phyloP scores from a whole-genome alignment of 2,329 filamentous ascomycete genomes.

The Plenodomus tracheiphilus region DNA sequence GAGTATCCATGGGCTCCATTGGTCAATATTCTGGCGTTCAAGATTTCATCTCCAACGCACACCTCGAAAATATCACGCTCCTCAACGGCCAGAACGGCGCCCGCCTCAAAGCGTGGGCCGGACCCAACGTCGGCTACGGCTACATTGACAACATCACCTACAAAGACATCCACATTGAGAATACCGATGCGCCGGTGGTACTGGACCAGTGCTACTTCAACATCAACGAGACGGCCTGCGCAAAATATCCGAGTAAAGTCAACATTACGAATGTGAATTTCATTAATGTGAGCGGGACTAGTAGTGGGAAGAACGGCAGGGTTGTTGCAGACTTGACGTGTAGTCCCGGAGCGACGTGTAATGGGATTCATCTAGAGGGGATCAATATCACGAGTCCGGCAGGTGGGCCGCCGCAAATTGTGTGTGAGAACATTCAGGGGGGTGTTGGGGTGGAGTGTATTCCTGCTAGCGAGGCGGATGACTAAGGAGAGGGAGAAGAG shows the following conservation, averaged over 20 bases:
- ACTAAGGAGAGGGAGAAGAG: slow-evolving; percentile 7
- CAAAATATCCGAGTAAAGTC: slow-evolving; percentile 58
- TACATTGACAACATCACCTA: slow-evolving; percentile 66
- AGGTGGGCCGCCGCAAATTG: slow-evolving; percentile 45
- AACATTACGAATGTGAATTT: slow-evolving; percentile 64
- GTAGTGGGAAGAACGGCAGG: slow-evolving; percentile 59
- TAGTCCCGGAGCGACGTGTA: slow-evolving; percentile 61
- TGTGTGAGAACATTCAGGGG: slow-evolving; percentile 55
- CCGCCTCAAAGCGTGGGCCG: slow-evolving; percentile 65
- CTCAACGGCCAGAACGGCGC: slow-evolving; percentile 59
- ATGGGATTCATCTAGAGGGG: slow-evolving; percentile 58
- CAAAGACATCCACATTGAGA: slow-evolving; percentile 62
- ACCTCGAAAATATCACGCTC: slow-evolving; percentile 63
- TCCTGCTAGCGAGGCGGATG: slow-evolving; percentile 35
- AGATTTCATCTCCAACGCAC: slow-evolving; percentile 47
- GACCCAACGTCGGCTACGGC: slow-evolving; percentile 60
- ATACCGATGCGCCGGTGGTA: slow-evolving; percentile 61
- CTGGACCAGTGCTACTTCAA: slow-evolving; percentile 68
- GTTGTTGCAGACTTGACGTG: slow-evolving; percentile 61
- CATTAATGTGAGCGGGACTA: slow-evolving; percentile 61
- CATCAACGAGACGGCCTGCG: slow-evolving; percentile 56
- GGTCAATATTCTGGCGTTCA: slow-evolving; percentile 37
- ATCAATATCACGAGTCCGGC: slow-evolving; percentile 60
- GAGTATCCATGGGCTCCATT: slow-evolving; percentile 38
- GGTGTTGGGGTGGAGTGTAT: slow-evolving; percentile 47